Conservation (phyloP, 2,329 filamentous ascomycete genomes). For the Aspergillus udagawae region DNA sequence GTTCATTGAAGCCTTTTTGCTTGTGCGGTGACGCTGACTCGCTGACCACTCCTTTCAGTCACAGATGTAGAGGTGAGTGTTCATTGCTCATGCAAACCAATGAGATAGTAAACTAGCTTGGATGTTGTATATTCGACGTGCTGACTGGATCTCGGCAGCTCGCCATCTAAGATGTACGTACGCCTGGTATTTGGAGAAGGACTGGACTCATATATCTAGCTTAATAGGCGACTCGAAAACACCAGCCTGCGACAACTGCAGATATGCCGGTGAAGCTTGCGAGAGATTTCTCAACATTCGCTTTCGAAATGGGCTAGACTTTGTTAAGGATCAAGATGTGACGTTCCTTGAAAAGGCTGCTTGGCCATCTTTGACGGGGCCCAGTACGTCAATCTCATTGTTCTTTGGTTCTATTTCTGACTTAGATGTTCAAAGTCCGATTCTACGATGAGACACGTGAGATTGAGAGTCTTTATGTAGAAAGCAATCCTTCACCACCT, state of each 20-base stretch:
- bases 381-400: constrained; percentile 4
- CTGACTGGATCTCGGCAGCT: constrained; percentile 3
- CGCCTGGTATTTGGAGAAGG: background rate
- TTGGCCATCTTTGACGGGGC: constrained; percentile 16
- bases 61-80: constrained; percentile 22
- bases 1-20: background rate
- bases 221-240: constrained; percentile 15
- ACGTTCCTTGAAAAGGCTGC: constrained; percentile 12
- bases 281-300: constrained; percentile 17
- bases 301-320: constrained; percentile 17
- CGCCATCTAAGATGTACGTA: constrained; percentile 23
- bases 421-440: constrained; percentile 8
- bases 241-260: constrained; percentile 15
- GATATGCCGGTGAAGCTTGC: constrained; percentile 12
- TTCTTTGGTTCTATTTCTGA: background rate
- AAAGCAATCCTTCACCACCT: background rate
- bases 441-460: constrained; percentile 22
- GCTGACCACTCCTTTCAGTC: constrained; percentile 9
- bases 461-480: constrained; percentile 13
- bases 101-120: background rate
- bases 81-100: background rate
- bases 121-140: background rate
- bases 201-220: background rate
- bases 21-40: background rate
- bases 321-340: constrained; percentile 7